phyloP scores from a whole-genome alignment of 768 basidiomycete genomes.

The Leucogyrophana mollusca region DNA sequence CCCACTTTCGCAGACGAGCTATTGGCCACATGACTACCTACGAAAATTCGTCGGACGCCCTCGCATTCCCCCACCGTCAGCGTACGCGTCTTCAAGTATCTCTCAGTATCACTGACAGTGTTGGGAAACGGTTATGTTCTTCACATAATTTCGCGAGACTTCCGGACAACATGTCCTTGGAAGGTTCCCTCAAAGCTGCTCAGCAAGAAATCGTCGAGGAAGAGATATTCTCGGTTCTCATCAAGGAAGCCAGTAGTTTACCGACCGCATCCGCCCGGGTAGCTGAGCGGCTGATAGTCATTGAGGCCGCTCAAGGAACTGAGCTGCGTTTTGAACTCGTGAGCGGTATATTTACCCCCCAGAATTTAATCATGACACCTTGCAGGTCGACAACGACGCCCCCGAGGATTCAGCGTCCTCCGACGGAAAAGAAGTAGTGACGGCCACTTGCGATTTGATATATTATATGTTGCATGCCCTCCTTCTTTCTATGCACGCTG shows the following conservation, averaged over 20 bases:
- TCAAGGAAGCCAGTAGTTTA: slow-evolving; percentile 72
- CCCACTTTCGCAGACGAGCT: slow-evolving; percentile 62
- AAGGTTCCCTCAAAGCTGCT: slow-evolving; percentile 52
- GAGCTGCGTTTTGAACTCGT: slow-evolving; percentile 77
- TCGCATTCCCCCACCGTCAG: slow-evolving; percentile 67
- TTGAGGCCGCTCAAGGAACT: slow-evolving; percentile 71
- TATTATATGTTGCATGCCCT: slow-evolving; percentile 63
- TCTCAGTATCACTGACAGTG: slow-evolving; percentile 34
- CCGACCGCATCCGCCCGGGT: slow-evolving; percentile 78
- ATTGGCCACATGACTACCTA: slow-evolving; percentile 64
- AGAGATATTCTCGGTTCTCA: slow-evolving; percentile 74
- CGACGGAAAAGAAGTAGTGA: slow-evolving; percentile 14
- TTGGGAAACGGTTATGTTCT: slow-evolving; percentile 29
- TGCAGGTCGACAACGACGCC: slow-evolving; percentile 34
- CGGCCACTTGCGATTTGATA: slow-evolving; percentile 62
- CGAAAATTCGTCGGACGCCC: slow-evolving; percentile 37
- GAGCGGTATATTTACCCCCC: slow-evolving; percentile 26
- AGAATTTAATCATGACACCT: slow-evolving; percentile 3
- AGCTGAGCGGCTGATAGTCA: slow-evolving; percentile 71
- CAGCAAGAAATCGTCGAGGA: slow-evolving; percentile 77
- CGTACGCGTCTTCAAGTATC: slow-evolving; percentile 63
- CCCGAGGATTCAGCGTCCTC: slow-evolving; percentile 10
- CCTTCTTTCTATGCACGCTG: slow-evolving; percentile 58
- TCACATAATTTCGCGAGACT: slow-evolving; percentile 37
- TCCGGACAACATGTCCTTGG: slow-evolving; percentile 38